These are phyloP conservation scores for Talaromyces amestolkiae DNA, from an alignment of 2,329 filamentous ascomycete genomes.

Conservation along the genomic window DNA sequence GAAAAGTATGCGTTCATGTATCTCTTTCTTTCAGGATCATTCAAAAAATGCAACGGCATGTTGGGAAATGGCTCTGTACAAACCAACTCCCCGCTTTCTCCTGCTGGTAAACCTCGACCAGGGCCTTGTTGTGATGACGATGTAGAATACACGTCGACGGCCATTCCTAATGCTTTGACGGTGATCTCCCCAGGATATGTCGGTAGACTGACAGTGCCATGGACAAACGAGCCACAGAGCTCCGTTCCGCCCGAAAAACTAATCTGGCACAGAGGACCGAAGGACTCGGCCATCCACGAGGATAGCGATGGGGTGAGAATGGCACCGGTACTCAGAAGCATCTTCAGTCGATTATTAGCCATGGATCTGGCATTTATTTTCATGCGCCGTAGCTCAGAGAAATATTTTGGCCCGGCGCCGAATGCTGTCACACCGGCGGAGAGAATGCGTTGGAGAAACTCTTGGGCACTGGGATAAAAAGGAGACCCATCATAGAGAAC, in stretches of 20 bases:
- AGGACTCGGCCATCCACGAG: conserved; percentile 34
- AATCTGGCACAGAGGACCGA: conserved; percentile 41
- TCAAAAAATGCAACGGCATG: conserved; percentile 49
- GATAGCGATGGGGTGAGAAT: conserved; percentile 7
- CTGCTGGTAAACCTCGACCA: conserved; percentile 25
- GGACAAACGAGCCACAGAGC: conserved; percentile 46
- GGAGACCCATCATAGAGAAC: conserved; percentile 48
- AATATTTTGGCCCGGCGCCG: conserved; percentile 7
- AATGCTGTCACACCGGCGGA: conserved; percentile 35
- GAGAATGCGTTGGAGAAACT: conserved; percentile 25
- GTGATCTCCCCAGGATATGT: conserved; percentile 47
- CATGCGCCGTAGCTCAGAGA: background rate
- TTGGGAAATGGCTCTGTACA: conserved; percentile 48
- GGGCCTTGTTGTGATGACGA: background rate
- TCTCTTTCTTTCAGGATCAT: conserved; percentile 39
- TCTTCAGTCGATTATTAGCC: background rate
- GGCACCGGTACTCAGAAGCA: conserved; percentile 10
- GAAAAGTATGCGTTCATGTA: conserved; percentile 49
- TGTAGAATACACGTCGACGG: conserved; percentile 42
- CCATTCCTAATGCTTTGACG: conserved; percentile 46
- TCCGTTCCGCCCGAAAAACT: conserved; percentile 50
- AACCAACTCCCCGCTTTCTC: conserved; percentile 47
- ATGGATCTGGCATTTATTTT: conserved; percentile 2
- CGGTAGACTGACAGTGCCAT: conserved; percentile 43
- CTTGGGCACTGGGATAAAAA: conserved; percentile 36